Percentiles rank a stretch among this genome's conserved stretches.
Conservation (phyloP, 768 basidiomycete species). For the Paxillus ammoniavirescens region DNA sequence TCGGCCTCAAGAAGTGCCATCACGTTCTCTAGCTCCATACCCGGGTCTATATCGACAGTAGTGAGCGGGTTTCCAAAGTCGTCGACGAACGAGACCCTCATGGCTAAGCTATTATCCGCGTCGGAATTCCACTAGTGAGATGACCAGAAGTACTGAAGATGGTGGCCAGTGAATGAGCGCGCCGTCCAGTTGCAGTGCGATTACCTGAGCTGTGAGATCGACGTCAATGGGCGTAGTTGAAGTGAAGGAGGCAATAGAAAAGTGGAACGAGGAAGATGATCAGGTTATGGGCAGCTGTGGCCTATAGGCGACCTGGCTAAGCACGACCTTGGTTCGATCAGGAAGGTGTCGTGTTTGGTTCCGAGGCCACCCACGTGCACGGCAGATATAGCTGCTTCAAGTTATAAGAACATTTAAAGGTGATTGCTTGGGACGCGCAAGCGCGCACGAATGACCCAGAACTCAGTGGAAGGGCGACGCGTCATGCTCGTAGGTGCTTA, state of each 20-base stretch:
- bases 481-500: slow-evolving; percentile 4
- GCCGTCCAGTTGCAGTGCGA: neutral
- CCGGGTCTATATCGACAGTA: slow-evolving; percentile 78
- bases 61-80: slow-evolving; percentile 62
- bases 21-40: slow-evolving; percentile 90
- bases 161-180: neutral
- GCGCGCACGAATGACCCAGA: too few relatives aligned
- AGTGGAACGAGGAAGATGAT: neutral
- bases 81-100: slow-evolving; percentile 73
- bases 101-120: slow-evolving; percentile 25
- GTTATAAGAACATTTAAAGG: neutral
- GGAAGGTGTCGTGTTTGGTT: slow-evolving; percentile 20
- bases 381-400: neutral
- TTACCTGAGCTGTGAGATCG: too few relatives aligned
- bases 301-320: too few relatives aligned
- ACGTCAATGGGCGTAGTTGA: too few relatives aligned
- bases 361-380: too few relatives aligned
- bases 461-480: slow-evolving; percentile 16
- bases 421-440: too few relatives aligned
- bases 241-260: too few relatives aligned
- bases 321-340: slow-evolving; percentile 14
- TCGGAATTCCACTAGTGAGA: neutral
- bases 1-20: slow-evolving; percentile 94
- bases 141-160: neutral
- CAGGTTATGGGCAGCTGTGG: neutral